Conservation (phyloP, 2,329 filamentous ascomycete species). For the Epichloe amarillans region DNA sequence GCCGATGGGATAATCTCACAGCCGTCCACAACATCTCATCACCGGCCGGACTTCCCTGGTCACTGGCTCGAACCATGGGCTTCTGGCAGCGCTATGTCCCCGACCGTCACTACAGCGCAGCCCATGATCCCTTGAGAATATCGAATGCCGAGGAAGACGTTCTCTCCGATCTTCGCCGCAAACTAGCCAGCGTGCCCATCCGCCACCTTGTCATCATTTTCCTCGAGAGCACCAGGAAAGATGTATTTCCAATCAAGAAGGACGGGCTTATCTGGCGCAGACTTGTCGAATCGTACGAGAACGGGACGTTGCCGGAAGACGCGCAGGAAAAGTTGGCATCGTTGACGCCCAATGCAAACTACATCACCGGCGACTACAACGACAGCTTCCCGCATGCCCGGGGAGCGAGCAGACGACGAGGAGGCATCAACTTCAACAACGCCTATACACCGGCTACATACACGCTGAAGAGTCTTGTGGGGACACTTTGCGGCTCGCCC, state of each 20-base stretch:
- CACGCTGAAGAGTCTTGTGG: conserved; percentile 29
- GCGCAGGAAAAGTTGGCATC: conserved; percentile 15
- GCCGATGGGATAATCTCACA: conserved; percentile 17
- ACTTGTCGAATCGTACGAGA: conserved; percentile 18
- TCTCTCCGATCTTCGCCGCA: conserved; percentile 13
- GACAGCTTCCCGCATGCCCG: conserved; percentile 18
- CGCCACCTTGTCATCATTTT: conserved; percentile 30
- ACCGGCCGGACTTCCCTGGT: conserved; percentile 15
- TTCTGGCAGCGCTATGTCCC: conserved; percentile 18
- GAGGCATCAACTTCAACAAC: conserved; percentile 27
- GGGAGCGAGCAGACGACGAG: conserved; percentile 12
- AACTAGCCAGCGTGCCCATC: conserved; percentile 20
- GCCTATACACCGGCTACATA: conserved; percentile 29
- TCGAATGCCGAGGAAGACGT: conserved; percentile 24
- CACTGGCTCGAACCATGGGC: conserved; percentile 9
- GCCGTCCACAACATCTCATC: conserved; percentile 13
- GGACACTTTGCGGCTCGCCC: conserved; percentile 27
- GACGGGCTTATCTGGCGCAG: conserved; percentile 24
- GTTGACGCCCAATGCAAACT: conserved; percentile 20
- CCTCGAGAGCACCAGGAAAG: conserved; percentile 31
- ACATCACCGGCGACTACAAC: conserved; percentile 22
- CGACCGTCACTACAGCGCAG: conserved; percentile 18
- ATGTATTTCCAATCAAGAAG: conserved; percentile 31
- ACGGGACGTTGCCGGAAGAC: conserved; percentile 19
- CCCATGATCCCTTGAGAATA: conserved; percentile 26